phyloP scores from a whole-genome alignment of 73 alveolate species.

The Tetrahymena thermophila region DNA sequence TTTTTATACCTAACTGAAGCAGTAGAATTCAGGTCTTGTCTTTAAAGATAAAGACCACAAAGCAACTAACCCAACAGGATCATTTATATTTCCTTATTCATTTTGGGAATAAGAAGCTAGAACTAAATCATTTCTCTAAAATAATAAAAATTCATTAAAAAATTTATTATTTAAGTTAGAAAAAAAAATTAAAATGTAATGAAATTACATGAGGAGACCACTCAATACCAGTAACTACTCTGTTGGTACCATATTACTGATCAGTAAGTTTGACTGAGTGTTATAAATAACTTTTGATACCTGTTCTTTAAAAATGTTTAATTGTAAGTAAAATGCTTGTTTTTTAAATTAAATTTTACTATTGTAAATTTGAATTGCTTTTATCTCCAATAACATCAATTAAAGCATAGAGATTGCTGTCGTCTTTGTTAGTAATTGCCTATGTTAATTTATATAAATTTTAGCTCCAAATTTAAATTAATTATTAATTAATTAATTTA shows the following conservation, averaged over 20 bases:
- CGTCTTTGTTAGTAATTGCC: background rate
- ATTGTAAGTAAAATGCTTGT: background rate
- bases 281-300: background rate
- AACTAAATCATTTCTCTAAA: slow-evolving; percentile 61
- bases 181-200: no score
- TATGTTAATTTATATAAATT: background rate
- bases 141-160: no score
- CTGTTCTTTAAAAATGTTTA: background rate
- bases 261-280: background rate
- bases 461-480: background rate
- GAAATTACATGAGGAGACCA: slow-evolving; percentile 73
- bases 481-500: no score
- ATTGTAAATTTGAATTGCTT: background rate
- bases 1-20: slow-evolving; percentile 7
- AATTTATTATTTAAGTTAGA: no score
- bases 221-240: slow-evolving; percentile 68
- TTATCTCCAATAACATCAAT: background rate
- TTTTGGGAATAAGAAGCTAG: slow-evolving; percentile 74
- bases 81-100: slow-evolving; percentile 69
- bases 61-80: slow-evolving; percentile 79
- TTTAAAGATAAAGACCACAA: slow-evolving; percentile 76
- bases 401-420: background rate
- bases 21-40: slow-evolving; percentile 79
- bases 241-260: slow-evolving; percentile 29
- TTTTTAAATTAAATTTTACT: background rate